A percentile compares a stretch with the other conserved stretches of the same genome.
These are phyloP conservation scores for Exsudoporus frostii DNA, from an alignment of 768 basidiomycete genomes.

Conservation along the genomic window DNA sequence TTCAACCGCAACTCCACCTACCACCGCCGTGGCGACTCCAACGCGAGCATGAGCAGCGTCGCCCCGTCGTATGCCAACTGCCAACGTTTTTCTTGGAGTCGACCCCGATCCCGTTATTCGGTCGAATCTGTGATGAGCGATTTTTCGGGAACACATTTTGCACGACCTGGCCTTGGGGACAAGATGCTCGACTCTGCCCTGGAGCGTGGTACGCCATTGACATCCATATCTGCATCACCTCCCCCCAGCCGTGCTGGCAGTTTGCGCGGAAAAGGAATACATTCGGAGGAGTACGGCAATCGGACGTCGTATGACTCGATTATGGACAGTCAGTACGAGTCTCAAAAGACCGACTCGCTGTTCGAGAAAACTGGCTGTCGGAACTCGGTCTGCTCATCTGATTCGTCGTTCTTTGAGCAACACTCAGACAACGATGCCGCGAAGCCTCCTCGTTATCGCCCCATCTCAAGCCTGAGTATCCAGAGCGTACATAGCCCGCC, in stretches of 20 bases:
- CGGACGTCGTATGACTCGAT: conserved; percentile 62
- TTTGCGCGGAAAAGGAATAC: conserved; percentile 8
- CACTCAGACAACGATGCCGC: conserved; percentile 32
- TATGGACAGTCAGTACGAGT: conserved; percentile 48
- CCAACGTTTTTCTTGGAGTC: conserved; percentile 57
- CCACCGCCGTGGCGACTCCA: conserved; percentile 57
- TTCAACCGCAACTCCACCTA: conserved; percentile 64
- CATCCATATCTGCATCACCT: conserved; percentile 67
- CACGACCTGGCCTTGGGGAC: conserved; percentile 75
- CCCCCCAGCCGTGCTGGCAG: conserved; percentile 37
- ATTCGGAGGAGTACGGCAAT: conserved; percentile 24
- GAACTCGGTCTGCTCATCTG: conserved; percentile 46
- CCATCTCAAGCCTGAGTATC: conserved; percentile 61
- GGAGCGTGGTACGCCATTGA: conserved; percentile 52
- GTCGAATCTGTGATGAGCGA: conserved; percentile 67
- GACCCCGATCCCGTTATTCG: conserved; percentile 54
- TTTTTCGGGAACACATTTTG: conserved; percentile 53
- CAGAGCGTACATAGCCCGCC: conserved; percentile 45
- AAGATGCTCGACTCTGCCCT: conserved; percentile 76
- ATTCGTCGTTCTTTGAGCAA: conserved; percentile 60
- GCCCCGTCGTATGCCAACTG: conserved; percentile 55
- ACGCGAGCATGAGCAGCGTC: conserved; percentile 54
- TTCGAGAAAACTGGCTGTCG: conserved; percentile 61
- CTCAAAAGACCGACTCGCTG: conserved; percentile 45
- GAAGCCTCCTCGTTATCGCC: conserved; percentile 57